Evolutionary conservation across 2,329 filamentous ascomycete species (phyloP).

Genomic region (Alternaria gansuensis): DNA sequence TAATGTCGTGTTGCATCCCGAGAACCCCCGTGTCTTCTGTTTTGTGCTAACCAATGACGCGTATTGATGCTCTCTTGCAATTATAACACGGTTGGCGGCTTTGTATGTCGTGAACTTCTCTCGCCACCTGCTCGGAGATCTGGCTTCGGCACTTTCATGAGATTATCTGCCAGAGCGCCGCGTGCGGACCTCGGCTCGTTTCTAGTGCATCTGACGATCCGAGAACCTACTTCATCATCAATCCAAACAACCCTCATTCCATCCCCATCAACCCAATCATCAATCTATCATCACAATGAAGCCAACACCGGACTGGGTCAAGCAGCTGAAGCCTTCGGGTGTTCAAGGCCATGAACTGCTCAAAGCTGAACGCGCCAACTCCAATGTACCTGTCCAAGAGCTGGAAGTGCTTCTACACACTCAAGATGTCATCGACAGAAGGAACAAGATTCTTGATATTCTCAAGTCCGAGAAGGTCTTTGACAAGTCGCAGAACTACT

Average conservation of each 20-base stretch:
- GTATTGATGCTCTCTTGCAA: neutral
- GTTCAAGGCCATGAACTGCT: slow-evolving; percentile 76
- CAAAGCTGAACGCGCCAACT: slow-evolving; percentile 71
- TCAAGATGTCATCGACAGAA: slow-evolving; percentile 68
- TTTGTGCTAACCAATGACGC: neutral
- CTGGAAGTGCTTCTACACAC: slow-evolving; percentile 75
- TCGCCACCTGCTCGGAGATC: neutral
- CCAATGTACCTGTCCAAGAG: slow-evolving; percentile 71
- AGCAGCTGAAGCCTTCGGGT: slow-evolving; percentile 70
- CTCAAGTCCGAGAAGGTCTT: slow-evolving; percentile 74
- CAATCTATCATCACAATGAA: slow-evolving; percentile 40
- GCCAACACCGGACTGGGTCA: slow-evolving; percentile 69
- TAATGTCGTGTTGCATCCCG: neutral
- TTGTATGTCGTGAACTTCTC: neutral
- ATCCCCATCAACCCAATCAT: slow-evolving; percentile 18
- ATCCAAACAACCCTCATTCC: slow-evolving; percentile 17
- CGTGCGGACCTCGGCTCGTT: slow-evolving; percentile 32
- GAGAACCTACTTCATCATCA: slow-evolving; percentile 22
- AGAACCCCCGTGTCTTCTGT: neutral
- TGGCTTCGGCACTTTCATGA: slow-evolving; percentile 7
- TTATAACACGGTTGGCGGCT: neutral
- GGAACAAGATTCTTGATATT: slow-evolving; percentile 69
- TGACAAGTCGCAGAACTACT: slow-evolving; percentile 81
- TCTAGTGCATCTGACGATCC: slow-evolving; percentile 1
- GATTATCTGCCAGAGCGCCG: slow-evolving; percentile 10